Percentiles rank a stretch among this genome's conserved stretches.
Evolutionary conservation across 305 asterid genomes (phyloP).

Genomic region (Petunia hybrid): DNA sequence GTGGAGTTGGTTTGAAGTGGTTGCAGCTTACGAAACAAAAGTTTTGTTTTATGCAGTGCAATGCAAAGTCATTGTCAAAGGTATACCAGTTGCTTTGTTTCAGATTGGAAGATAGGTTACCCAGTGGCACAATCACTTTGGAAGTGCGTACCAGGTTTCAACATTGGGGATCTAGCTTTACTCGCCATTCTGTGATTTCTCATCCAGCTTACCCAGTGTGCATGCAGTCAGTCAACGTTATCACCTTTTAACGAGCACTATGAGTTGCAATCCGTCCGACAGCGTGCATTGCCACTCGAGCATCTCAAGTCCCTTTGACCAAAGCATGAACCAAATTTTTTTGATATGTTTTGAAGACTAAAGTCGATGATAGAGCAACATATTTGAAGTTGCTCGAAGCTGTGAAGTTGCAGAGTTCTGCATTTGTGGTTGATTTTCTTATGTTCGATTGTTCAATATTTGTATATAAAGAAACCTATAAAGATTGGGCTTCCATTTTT

Average conservation of each 20-base stretch:
- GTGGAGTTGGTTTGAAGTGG: slow-evolving; percentile 39
- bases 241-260: not conserved
- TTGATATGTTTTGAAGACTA: not conserved
- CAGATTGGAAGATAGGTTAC: slow-evolving; percentile 3
- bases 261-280: not conserved
- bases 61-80: not conserved
- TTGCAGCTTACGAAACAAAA: slow-evolving; percentile 21
- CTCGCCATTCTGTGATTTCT: slow-evolving; percentile 20
- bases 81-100: slow-evolving; percentile 8
- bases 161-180: slow-evolving; percentile 21
- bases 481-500: slow-evolving; percentile 22
- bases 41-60: not conserved
- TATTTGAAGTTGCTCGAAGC: slow-evolving; percentile 22
- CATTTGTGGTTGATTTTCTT: slow-evolving; percentile 11
- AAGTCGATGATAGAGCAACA: not conserved
- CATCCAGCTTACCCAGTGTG: slow-evolving; percentile 20
- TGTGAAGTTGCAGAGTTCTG: slow-evolving; percentile 16
- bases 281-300: not conserved
- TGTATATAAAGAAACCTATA: not conserved
- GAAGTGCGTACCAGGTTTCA: slow-evolving; percentile 14
- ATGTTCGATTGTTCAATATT: not conserved
- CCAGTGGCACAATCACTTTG: not conserved
- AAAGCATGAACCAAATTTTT: not conserved
- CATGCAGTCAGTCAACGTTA: not conserved
- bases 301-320: slow-evolving; percentile 27